Base-by-base conservation (phyloP, 164 flowering plant species). In the Umbilicus rupestris region DNA sequence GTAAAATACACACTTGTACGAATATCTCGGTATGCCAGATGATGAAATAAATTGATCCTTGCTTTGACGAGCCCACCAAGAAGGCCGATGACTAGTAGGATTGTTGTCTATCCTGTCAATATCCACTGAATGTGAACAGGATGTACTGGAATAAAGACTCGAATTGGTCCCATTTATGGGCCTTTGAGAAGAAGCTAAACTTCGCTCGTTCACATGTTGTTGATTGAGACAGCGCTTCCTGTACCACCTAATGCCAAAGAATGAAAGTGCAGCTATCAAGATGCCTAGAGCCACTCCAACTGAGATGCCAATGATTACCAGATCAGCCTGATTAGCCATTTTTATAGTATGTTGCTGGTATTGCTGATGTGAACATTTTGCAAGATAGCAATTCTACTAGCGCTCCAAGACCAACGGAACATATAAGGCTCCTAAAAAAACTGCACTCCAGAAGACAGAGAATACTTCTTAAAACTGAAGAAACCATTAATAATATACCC, bases 241-340 rank as follows among this genome's bases (percentile, higher is more conserved):
- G 73, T 82, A 88, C 92, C 92, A 88, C 71, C 82, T 68, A 72
- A 86, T 58, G 69, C 75, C 85, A 60, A 76, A 77, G 70, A 80
- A 90, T 46, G 79, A 71, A 63, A 90, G 78, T 20, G 47, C 57
- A 68, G 98, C 94, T 70, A 84, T 64, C 67, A 85, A 74, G 69
- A 92, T 62, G 62, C 97, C 96, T 75, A 83, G 76, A 26, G 87
- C 88, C 70, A 90, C 73, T 62, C 99, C 98, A 65, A 76, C 86
- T 19, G 83, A 79, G 66, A 89, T 69, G 58, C 96, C 90, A 76
- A 95, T 73, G 52, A 85, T 74, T 39, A 88, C 87, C 69, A 92
- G 75, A 75, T 81, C 73, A 77, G 83, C 68, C 73, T 78, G 74
- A 66, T 68, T 71, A 72, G 66, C 79, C 95, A 91, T 91, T 76